phyloP scores from a whole-genome alignment of 352 stramenopile genomes.

The Globisporangium orthogonon region DNA sequence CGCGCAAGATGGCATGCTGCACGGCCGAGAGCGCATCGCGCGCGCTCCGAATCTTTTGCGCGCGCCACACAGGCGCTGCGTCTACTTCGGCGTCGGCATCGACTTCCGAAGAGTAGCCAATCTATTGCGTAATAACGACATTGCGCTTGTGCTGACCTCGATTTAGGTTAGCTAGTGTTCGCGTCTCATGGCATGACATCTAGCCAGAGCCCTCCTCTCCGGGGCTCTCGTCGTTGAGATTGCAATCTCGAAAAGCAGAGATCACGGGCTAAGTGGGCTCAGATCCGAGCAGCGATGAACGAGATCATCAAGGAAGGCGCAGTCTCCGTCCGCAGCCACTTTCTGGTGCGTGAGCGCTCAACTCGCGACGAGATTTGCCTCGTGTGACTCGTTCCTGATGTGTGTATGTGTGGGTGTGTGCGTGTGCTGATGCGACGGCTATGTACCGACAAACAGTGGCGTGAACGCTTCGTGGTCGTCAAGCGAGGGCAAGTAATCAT shows the following conservation, averaged over 20 bases:
- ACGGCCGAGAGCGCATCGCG: slow-evolving; percentile 1
- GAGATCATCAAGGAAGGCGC: slow-evolving; percentile 49
- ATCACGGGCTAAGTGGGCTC: not conserved
- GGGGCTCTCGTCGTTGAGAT: too few relatives aligned
- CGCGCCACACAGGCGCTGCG: slow-evolving; percentile 4
- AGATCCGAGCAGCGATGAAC: not conserved
- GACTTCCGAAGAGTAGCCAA: not conserved
- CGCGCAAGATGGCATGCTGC: slow-evolving; percentile 8
- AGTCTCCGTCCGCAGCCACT: slow-evolving; percentile 52
- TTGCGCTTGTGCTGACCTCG: too few relatives aligned
- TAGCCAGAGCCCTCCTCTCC: too few relatives aligned
- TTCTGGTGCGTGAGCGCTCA: slow-evolving; percentile 30
- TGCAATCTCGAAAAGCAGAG: too few relatives aligned
- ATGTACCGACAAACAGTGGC: slow-evolving; percentile 28
- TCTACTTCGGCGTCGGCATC: not conserved
- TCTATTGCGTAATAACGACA: too few relatives aligned
- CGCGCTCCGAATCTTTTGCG: slow-evolving; percentile 8
- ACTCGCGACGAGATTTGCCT: not conserved
- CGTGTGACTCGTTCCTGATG: not conserved
- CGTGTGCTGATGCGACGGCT: too few relatives aligned
- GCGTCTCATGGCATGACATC: too few relatives aligned
- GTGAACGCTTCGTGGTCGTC: slow-evolving; percentile 57
- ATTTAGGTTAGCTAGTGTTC: too few relatives aligned
- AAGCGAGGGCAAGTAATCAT: slow-evolving; percentile 42
- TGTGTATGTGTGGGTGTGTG: not conserved